Evolutionary conservation across 106 monocot genomes (phyloP), one percentile per base, ranked within the genome.

Genomic region (Acorus gramineus): DNA sequence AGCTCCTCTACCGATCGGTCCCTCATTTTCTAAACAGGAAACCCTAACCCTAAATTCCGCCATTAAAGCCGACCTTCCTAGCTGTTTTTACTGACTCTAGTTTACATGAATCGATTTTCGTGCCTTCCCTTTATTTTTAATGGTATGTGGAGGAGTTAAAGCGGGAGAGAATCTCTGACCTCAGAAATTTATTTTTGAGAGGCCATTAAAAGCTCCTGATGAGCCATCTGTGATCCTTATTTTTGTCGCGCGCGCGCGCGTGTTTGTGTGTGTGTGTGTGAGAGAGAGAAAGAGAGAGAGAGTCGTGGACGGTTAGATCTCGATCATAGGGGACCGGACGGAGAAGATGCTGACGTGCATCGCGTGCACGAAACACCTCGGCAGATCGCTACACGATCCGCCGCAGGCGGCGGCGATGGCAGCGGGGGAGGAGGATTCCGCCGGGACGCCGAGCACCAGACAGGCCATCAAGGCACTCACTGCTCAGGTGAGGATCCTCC

Each of bases 301-400:
- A 28, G 28, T 28, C 28, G 28, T 1, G 28, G 28, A 28, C 28
- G 28, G 28, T 28, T 8, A 8, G 3, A 8, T 7, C 44, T 44
- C 42, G 44, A 6, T n/a, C 45, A 47, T 43, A 46, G 61, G 28
- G 28, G 28, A 28, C 28, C 28, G 28, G 28, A 28, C 28, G 28
- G 28, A 28, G 14, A 69, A 46, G 67, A 93, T 93, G 93, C 82
- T 93, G 56, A 93, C 93, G 4, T 92, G 92, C 79, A 87, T 92
- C 66, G 87, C 87, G 8, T 89, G 93, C 76, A 66, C 85, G 54
- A 93, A 88, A 73, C 84, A 81, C 53, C 70, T 73, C 46, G 75
- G 73, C 50, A 67, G 77, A 9, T 79, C 62, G 11, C 44, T 80
- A n/a, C 71, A 83, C 45, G 61, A 55, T 73, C 66, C 56, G 79